Base-by-base conservation (phyloP, 1,139 yeast species). In the Zygoascus hellenicus region DNA sequence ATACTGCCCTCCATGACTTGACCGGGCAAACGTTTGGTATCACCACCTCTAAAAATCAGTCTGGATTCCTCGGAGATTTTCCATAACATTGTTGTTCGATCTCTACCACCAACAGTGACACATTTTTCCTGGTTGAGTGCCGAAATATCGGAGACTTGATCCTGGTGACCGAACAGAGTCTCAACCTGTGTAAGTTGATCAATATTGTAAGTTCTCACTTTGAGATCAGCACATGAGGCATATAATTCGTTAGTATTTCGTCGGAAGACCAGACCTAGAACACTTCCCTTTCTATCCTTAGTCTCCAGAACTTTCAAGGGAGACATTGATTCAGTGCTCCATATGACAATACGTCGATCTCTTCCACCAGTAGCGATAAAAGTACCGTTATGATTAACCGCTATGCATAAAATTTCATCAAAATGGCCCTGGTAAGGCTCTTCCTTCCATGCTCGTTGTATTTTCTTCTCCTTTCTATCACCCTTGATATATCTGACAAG, bases 71-170 rank as follows among this genome's bases (percentile, higher is more conserved):
- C 98, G 26, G 95, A 79, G 55, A 92, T 88, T 66, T 94, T 92
- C 98, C 98, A 92, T 58, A 87, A 72, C 82, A 94, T 84, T 14
- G 94, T 97, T 1, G 96, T 86, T 58, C 95, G 81, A 67, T 92
- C 98, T 59, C 98, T 78, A 4, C 95, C 76, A 16, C 98, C 98
- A 22, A 90, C 97, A 17, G 96, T 87, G 34, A 92, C 92, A 72
- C 98, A 92, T 45, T 96, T 80, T 62, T 92, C 97, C 65, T 81
- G 80, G 14, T 80, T 78, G 54, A 92, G 71, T 0, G 96, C 85
- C 19, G 89, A 71, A 48, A 92, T 82, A 60, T 83, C 97, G 40
- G 78, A 76, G 39, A 92, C 90, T 48, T 77, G 73, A 63, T 94
- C 98, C 69, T 94, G 97, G 65, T 92, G 98, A 1, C 98, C 98